Evolutionary conservation across 2,329 filamentous ascomycete genomes (phyloP).

Genomic region (Colletotrichum tropicicola): DNA sequence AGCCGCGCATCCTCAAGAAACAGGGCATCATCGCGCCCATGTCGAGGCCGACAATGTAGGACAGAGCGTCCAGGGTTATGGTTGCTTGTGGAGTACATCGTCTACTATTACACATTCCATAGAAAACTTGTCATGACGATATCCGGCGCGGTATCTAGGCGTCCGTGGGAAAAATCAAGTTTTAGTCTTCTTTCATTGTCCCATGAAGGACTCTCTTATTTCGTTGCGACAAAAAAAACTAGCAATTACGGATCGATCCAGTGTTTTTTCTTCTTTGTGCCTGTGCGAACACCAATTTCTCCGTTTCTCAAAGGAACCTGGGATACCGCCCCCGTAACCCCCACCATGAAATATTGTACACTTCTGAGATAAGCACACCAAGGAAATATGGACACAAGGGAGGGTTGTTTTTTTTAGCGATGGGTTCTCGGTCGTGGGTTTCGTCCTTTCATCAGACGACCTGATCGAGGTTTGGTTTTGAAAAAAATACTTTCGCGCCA

Average conservation of each 20-base stretch:
- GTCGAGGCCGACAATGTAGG: conserved; percentile 72
- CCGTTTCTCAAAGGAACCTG: neutral
- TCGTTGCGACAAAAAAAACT: conserved; percentile 1
- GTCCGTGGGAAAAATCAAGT: neutral
- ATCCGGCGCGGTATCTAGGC: neutral
- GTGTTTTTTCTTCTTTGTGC: conserved; percentile 2
- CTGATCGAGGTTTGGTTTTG: neutral
- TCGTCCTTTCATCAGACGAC: neutral
- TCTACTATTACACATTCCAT: neutral
- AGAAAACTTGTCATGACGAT: neutral
- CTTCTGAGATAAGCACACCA: conserved; percentile 11
- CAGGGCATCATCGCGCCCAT: conserved; percentile 90
- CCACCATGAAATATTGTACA: conserved; percentile 22
- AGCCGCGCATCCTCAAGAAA: conserved; percentile 90
- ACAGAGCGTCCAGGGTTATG: neutral
- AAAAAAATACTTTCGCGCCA: neutral
- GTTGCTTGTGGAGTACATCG: neutral
- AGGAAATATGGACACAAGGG: conserved; percentile 24
- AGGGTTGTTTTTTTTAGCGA: neutral
- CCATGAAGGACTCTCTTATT: neutral
- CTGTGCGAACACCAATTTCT: conserved; percentile 17
- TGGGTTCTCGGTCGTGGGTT: neutral
- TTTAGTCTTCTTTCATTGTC: neutral
- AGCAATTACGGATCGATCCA: neutral
- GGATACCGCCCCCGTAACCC: neutral